Evolutionary conservation across 2,329 filamentous ascomycete species (phyloP), one percentile per base, ranked within the genome.

Genomic region (Aspergillus sp.): DNA sequence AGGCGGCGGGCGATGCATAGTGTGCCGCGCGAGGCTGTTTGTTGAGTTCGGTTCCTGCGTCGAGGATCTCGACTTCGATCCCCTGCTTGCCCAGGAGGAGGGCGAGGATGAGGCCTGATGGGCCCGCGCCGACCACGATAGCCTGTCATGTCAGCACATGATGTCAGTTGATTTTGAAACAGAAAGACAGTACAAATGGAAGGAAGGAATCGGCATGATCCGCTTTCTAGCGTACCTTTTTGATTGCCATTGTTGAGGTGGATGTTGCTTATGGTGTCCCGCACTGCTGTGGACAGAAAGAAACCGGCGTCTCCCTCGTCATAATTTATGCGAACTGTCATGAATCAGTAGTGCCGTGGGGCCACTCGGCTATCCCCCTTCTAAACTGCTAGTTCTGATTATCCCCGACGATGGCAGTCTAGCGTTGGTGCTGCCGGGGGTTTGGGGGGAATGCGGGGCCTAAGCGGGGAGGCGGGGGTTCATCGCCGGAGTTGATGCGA

Each of bases 1-100:
- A 79, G 41, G 83, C 78, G 1, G 82, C 83, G 1, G 82, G 76
- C 0, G 81, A 75, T 3, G 80, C 81, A 64, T 86, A 86, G 66
- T 86, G 82, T 2, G 83, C 81, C 13, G 84, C 84, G 23, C 84
- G 81, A 0, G 84, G 84, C 52, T 82, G 81, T 52, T 79, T 73
- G 69, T 85, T 81, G 43, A 86, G 74, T 49, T 78, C 71, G 21
- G 74, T 64, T 2, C 78, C 75, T 2, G 78, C 78, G 60, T 88
- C 84, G 49, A 87, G 71, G 11, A 71, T 32, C 16, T 65, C 60
- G n/a, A 69, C 66, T 38, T 63, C 52, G 43, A 69, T 60, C 3
- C 68, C 67, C 51, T 65, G 53, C 58, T 64, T 66, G n/a, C 65
- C 62, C 17, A 70, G 64, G 3, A 69, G 56, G 17, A 71, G 60